These are phyloP conservation scores for Aspergillus terreus DNA, from an alignment of 2,329 filamentous ascomycete genomes.

Conservation along the genomic window DNA sequence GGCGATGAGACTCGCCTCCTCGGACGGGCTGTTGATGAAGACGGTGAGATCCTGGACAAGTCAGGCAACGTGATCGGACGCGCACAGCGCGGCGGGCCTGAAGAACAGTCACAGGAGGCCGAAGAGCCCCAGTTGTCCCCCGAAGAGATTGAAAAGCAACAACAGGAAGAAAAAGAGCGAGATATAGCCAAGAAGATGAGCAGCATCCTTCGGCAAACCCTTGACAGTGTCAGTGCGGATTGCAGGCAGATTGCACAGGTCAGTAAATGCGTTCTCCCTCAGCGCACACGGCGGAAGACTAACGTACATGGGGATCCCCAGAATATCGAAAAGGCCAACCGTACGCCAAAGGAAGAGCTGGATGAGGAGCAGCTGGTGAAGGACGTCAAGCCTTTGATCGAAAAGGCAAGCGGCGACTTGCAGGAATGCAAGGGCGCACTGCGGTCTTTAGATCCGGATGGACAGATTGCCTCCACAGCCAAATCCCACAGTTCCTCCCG, in stretches of 20 bases:
- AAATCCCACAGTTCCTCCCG: constrained; percentile 73
- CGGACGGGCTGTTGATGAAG: constrained; percentile 72
- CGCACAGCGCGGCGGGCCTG: constrained; percentile 64
- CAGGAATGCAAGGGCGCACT: constrained; percentile 83
- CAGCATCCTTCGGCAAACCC: constrained; percentile 67
- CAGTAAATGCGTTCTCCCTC: constrained; percentile 41
- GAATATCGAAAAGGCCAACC: constrained; percentile 76
- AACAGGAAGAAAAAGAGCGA: constrained; percentile 63
- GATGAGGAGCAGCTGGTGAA: constrained; percentile 87
- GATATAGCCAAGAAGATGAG: constrained; percentile 76
- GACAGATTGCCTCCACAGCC: constrained; percentile 76
- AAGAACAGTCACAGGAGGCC: constrained; percentile 50
- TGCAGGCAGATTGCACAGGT: constrained; percentile 81
- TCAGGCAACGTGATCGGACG: constrained; percentile 63
- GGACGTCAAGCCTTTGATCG: constrained; percentile 81
- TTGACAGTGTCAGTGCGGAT: constrained; percentile 80
- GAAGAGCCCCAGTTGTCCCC: constrained; percentile 33
- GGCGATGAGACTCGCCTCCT: constrained; percentile 70
- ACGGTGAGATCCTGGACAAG: constrained; percentile 76
- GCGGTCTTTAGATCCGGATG: constrained; percentile 83
- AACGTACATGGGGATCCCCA: constrained; percentile 26
- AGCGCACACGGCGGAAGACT: neutral
- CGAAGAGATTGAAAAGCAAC: constrained; percentile 53
- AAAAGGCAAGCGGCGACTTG: constrained; percentile 77
- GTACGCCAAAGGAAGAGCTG: constrained; percentile 77